Evolutionary conservation across 257 asterid genomes (phyloP), one percentile per base, ranked within the genome.

Genomic region (Solanum etuberosum): DNA sequence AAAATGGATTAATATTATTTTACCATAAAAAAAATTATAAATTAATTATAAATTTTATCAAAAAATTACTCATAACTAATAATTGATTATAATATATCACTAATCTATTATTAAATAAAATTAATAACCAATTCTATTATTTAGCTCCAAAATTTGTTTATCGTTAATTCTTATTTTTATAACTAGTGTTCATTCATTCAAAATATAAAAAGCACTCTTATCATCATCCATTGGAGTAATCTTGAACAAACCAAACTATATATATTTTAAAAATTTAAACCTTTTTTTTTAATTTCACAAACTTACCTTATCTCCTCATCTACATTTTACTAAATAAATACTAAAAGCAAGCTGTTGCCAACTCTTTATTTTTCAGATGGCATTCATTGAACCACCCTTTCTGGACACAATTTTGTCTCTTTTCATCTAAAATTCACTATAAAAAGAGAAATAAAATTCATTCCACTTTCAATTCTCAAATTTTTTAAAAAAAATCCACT

Each of bases 331-430:
- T 16, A 51, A 11, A 48, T 14, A 51, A 54, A 72, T 34, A 71
- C 29, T 46, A 46, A 9, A 18, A 3, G 68, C 85, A 81, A 81
- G 92, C 90, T 91, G 92, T 29, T 87, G 87, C 35, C 92, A 80
- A 87, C 40, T 73, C 70, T 67, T 48, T 84, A 83, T 68, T 86
- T 7, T 86, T 13, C 86, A 91, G 87, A 86, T 90, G 92, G 78
- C 91, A 86, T 72, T 85, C 85, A 86, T 29, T 48, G 59, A 43
- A 57, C 51, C 84, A 27, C 12, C 37, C 20, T 68, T 61, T 85
- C 61, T 70, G 31, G 51, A 67, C 83, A 46, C 38, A 61, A 31
- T 40, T 23, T 59, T 18, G 25, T 23, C 72, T 35, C n/a, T 48
- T 18, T 43, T 15, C 68, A 81, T 81, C 40, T 5, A 5, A 59